Evolutionary conservation across 441 rosid species (phyloP).

Genomic region (Metrosideros polymorpha): DNA sequence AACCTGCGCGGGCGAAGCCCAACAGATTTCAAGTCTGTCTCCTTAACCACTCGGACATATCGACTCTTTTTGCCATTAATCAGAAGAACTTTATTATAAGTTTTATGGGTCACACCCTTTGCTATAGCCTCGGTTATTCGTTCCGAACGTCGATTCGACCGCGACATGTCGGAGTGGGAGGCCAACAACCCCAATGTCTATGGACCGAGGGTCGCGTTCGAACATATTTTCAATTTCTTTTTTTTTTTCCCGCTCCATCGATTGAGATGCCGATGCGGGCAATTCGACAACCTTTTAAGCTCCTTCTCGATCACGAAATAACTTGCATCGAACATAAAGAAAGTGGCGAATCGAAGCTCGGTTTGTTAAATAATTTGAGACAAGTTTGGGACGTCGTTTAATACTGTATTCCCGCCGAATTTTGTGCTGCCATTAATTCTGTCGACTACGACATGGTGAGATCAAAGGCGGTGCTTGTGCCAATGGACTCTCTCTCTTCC

Average conservation of each 20-base stretch:
- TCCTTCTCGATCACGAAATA: no score
- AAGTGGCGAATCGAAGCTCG: not conserved
- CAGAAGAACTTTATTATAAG: accelerated
- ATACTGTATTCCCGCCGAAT: not conserved
- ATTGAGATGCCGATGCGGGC: no score
- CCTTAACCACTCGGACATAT: conserved; percentile 99
- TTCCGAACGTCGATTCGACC: accelerated
- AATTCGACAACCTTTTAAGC: no score
- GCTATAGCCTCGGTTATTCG: not conserved
- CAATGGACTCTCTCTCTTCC: not conserved
- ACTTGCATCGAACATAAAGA: not conserved
- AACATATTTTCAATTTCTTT: no score
- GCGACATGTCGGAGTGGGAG: not conserved
- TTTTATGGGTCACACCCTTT: not conserved
- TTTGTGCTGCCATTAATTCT: not conserved
- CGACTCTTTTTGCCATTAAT: not conserved
- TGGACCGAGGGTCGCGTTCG: accelerated
- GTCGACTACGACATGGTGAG: not conserved
- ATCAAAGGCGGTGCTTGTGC: not conserved
- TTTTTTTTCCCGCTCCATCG: no score
- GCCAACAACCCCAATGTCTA: not conserved
- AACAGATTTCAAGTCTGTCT: conserved; percentile 98
- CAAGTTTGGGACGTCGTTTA: not conserved
- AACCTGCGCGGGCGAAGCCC: conserved; percentile 99
- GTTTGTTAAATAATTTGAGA: not conserved